A percentile compares a stretch with the other conserved stretches of the same genome.
These are phyloP conservation scores for Pyrenochaeta sp. DNA, from an alignment of 2,329 filamentous ascomycete species.

Conservation along the genomic window DNA sequence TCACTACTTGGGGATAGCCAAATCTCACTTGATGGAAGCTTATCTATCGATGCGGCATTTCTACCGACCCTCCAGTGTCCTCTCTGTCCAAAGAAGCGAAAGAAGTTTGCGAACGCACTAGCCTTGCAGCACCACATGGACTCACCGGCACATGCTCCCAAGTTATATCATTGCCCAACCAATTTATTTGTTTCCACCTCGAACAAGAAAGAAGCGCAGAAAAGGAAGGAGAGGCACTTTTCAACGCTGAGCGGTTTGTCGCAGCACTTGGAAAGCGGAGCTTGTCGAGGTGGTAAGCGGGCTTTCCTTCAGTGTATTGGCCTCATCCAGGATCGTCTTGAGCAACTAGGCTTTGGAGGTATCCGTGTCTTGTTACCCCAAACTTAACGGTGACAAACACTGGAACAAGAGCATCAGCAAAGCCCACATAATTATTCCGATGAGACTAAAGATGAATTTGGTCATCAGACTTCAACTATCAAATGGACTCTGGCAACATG, in stretches of 20 bases:
- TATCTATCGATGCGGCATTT: background rate
- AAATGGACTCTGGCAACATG: no score
- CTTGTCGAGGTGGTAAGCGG: constrained; percentile 4
- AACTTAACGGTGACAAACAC: background rate
- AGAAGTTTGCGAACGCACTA: no score
- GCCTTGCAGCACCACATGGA: no score
- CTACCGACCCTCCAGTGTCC: no score
- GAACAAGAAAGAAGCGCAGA: background rate
- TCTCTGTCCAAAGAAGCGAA: no score
- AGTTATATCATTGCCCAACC: no score
- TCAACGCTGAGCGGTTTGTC: constrained; percentile 14
- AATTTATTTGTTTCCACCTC: background rate
- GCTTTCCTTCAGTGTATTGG: constrained; percentile 8
- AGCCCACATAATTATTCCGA: no score
- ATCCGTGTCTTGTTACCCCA: constrained; percentile 8
- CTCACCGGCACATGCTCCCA: no score
- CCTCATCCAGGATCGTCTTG: constrained; percentile 11
- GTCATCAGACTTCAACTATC: no score
- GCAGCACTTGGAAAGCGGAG: constrained; percentile 14
- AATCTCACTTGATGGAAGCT: background rate
- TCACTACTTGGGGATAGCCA: constrained; percentile 4
- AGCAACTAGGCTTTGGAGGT: constrained; percentile 9
- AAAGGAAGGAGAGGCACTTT: constrained; percentile 10
- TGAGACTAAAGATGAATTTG: no score
- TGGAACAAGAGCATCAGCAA: no score